Base-by-base conservation (phyloP, 345 rosid species). In the Limnanthes douglasii region DNA sequence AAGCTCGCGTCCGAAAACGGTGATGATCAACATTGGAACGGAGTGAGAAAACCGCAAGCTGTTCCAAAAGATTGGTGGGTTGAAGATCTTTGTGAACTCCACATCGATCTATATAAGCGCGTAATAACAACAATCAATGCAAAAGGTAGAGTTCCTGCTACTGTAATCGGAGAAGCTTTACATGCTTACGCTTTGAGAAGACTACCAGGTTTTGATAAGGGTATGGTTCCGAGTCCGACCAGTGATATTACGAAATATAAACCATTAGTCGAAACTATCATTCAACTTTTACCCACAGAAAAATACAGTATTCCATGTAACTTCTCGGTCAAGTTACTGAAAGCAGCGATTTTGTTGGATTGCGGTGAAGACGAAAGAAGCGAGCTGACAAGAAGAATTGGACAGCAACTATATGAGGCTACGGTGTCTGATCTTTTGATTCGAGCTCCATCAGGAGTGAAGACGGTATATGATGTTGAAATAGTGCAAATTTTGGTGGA, bases 21-120 rank as follows among this genome's bases (percentile, higher is more conserved):
- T 31, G 39, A 51, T 24, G 66, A 64, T 41, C 50, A 54, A 4
- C 60, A 37, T 2, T 61, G 75, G 71, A 74, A 71, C 5, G 75
- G 73, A 3, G 28, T 64, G 26, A 64, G 72, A 48, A 78, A 59
- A 48, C 53, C 61, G 0, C 84, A 41, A 24, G 44, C 45, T 1
- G 92, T 78, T 51, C 92, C 92, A 8, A 69, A 59, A 44, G 92
- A 78, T 16, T 78, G 92, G 92, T 78, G 92, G 92, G 80, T 78
- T 0, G 84, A 78, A 64, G 92, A 78, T 54, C 65, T 78, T n/a
- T 66, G 75, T 27, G 92, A 74, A 36, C 73, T 78, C 33, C 77
- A 74, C 41, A 61, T 78, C 5, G 75, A 66, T 39, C 36, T 78
- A 56, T 78, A 70, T 45, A 78, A 59, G 39, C 61, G 61, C 34